Conservation (phyloP, 208 protist species). For the Herpetomonas tarakana region DNA sequence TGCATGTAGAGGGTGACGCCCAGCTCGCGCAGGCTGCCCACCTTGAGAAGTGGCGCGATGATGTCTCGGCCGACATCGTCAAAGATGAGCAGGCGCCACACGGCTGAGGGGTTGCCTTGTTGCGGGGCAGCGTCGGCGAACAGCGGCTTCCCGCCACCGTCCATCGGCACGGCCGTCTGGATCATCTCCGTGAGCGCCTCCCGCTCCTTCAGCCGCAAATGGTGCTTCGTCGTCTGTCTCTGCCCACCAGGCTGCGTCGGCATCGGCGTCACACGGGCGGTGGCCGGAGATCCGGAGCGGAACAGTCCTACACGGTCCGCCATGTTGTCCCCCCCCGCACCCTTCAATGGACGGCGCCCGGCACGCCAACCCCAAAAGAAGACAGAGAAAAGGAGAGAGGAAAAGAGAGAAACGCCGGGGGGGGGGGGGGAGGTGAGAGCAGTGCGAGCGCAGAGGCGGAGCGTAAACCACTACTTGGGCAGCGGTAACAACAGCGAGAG, state of each 20-base stretch:
- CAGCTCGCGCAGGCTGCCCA: constrained; percentile 79
- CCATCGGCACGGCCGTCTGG: constrained; percentile 51
- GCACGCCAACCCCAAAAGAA: constrained; percentile 3
- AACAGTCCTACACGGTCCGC: background rate
- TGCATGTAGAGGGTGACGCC: constrained; percentile 90
- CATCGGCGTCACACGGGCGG: background rate
- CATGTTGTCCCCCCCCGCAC: background rate
- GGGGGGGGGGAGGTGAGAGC: too few relatives aligned
- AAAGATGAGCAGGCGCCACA: constrained; percentile 88
- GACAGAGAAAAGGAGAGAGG: constrained; percentile 7
- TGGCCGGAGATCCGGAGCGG: background rate
- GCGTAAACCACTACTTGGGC: too few relatives aligned
- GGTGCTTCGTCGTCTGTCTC: constrained; percentile 27
- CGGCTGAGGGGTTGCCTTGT: constrained; percentile 26
- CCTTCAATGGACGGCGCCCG: background rate
- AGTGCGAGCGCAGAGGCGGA: too few relatives aligned
- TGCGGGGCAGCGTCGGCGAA: constrained; percentile 10
- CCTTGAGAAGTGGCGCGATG: constrained; percentile 86
- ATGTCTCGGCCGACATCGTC: constrained; percentile 86
- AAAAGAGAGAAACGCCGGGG: background rate
- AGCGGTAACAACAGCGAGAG: too few relatives aligned
- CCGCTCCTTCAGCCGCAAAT: constrained; percentile 63
- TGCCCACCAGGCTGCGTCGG: too few relatives aligned
- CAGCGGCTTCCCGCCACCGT: constrained; percentile 33
- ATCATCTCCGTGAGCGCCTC: constrained; percentile 77